Percentiles rank a stretch among this genome's conserved stretches.
Conservation (phyloP, 306 rosid genomes). For the Cajanus cajan region DNA sequence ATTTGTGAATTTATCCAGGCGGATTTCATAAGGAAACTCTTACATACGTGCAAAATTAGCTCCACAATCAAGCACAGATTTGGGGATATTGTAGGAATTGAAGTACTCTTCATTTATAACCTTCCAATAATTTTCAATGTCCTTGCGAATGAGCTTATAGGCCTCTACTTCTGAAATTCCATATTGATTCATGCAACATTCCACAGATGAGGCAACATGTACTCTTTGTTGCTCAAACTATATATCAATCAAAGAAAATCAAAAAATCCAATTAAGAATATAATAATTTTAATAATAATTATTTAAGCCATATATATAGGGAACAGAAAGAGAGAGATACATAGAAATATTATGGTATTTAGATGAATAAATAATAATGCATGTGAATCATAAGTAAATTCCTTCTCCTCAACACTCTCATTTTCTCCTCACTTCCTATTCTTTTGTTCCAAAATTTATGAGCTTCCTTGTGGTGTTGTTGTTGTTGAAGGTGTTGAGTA, state of each 20-base stretch:
- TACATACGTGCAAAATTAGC: constrained; percentile 22
- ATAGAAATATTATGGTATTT: too few species aligned
- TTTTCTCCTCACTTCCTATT: too few species aligned
- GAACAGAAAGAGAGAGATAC: too few species aligned
- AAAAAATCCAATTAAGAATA: background rate
- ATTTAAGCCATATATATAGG: background rate
- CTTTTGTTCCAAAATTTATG: too few species aligned
- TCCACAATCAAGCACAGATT: background rate
- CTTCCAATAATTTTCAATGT: constrained; percentile 28
- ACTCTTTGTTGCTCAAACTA: constrained; percentile 44
- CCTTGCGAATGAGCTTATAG: background rate
- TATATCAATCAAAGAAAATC: background rate
- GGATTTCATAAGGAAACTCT: constrained; percentile 22
- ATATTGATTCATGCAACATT: constrained; percentile 49
- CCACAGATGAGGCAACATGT: constrained; percentile 34
- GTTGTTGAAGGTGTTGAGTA: too few species aligned
- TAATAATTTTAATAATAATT: background rate
- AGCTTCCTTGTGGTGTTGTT: too few species aligned
- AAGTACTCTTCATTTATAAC: constrained; percentile 20
- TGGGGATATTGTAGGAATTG: background rate
- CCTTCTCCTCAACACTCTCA: too few species aligned
- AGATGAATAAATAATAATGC: too few species aligned
- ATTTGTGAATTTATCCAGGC: constrained; percentile 38
- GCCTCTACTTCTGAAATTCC: constrained; percentile 16
- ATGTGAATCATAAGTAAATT: too few species aligned